Evolutionary conservation across 2,329 filamentous ascomycete genomes (phyloP), one percentile per base, ranked within the genome.

Genomic region (Fusarium circinatum): DNA sequence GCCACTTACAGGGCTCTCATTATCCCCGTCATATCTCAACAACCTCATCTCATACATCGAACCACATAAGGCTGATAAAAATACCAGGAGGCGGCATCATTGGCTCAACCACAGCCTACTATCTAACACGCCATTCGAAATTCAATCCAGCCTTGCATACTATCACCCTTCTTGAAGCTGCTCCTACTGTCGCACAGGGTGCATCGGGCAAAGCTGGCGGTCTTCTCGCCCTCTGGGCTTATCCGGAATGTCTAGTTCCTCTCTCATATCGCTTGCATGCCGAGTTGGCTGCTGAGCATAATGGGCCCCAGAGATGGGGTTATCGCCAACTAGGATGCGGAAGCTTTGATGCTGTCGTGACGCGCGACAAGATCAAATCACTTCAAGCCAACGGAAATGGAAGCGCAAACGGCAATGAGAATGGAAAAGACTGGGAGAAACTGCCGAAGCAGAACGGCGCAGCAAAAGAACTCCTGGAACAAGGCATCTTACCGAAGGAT

Each of bases 191-290:
- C 73, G 96, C 96, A 12, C 90, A 94, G n/a, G 96, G 94, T 30
- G 96, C 96, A 42, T 98, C 95, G 14, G 96, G 96, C 45, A 98
- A 98, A 84, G 96, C 96, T 1, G 96, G 96, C 22, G 96, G 96
- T 3, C 87, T 99, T 9, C 88, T 99, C 28, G 96, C 92, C 2
- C 86, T 95, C 22, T 98, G 96, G 95, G 96, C 96, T 2, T 98
- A 98, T 79, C 96, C 96, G 0, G 86, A 86, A 65, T 92, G 89
- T 77, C 90, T 98, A 44, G 96, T 98, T 1, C 94, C 94, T 1
- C 85, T 98, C 47, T 97, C 94, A 65, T 98, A 95, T 83, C 88
- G 88, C 54, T 86, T 98, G 22, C 96, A 98, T 79, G 89, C 90
- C 39, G 90, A 98, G 78, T 87, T 99, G 18, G 93, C 96, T n/a